Conservation (phyloP, 371 early-diverging fungal species). For the Dichotomocladium elegans region DNA sequence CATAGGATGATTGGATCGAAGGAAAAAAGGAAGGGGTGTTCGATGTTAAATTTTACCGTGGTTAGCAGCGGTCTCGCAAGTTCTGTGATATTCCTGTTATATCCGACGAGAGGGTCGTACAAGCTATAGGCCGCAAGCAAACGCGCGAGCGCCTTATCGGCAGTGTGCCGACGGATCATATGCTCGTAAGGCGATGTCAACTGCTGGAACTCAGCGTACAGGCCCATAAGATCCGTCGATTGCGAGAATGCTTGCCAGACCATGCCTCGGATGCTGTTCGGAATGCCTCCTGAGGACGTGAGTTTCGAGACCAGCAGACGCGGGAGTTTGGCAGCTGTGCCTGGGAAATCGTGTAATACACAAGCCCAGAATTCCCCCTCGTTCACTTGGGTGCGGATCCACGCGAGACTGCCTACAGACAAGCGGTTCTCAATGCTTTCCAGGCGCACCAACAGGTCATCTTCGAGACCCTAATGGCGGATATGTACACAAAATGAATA, state of each 20-base stretch:
- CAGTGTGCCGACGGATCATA: constrained; percentile 76
- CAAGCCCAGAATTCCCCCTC: constrained; percentile 94
- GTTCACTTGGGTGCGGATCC: constrained; percentile 51
- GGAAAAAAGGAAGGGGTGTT: background rate
- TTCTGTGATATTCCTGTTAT: constrained; percentile 87
- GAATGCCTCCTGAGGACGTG: constrained; percentile 72
- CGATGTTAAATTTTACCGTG: too few species aligned
- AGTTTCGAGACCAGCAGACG: constrained; percentile 65
- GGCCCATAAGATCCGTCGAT: constrained; percentile 70
- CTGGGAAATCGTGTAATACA: constrained; percentile 77
- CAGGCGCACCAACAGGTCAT: constrained; percentile 47
- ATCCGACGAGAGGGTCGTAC: constrained; percentile 87
- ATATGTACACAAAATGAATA: too few species aligned
- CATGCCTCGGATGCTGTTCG: constrained; percentile 77
- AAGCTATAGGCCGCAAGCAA: constrained; percentile 84
- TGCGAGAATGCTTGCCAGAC: constrained; percentile 89
- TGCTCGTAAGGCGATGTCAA: constrained; percentile 76
- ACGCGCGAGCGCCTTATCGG: constrained; percentile 74
- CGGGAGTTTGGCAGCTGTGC: constrained; percentile 56
- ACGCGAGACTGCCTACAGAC: constrained; percentile 45
- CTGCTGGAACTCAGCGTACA: constrained; percentile 70
- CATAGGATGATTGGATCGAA: too few species aligned
- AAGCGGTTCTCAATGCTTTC: constrained; percentile 20
- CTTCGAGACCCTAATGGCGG: constrained; percentile 53
- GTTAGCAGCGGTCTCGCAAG: constrained; percentile 78